phyloP scores from a whole-genome alignment of 2,329 filamentous ascomycete genomes.

The Botryosphaeria dothidea region DNA sequence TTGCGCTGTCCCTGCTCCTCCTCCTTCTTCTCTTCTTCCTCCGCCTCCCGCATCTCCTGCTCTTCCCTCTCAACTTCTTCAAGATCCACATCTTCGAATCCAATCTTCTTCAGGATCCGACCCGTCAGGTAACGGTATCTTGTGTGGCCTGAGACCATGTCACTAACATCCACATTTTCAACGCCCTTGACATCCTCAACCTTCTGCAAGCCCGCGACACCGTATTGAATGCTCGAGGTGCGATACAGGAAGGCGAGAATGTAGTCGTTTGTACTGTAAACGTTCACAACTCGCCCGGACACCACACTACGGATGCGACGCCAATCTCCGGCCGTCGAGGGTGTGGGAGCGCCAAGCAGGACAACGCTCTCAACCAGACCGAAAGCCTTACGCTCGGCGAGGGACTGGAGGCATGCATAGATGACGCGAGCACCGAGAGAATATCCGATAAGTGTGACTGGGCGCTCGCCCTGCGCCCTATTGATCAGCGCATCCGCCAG shows the following conservation, averaged over 20 bases:
- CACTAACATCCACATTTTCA: conserved; percentile 57
- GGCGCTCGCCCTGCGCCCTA: conserved; percentile 76
- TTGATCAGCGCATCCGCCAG: conserved; percentile 82
- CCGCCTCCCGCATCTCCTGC: conserved; percentile 34
- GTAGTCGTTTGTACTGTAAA: conserved; percentile 84
- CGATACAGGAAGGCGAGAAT: conserved; percentile 86
- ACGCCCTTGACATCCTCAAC: conserved; percentile 70
- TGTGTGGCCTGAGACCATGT: conserved; percentile 52
- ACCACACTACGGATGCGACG: conserved; percentile 75
- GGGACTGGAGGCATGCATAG: conserved; percentile 74
- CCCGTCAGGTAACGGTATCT: conserved; percentile 54
- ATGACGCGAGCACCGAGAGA: conserved; percentile 80
- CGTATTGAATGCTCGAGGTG: conserved; percentile 77
- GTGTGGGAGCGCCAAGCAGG: conserved; percentile 77
- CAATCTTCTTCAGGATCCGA: conserved; percentile 51
- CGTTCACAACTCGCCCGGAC: conserved; percentile 80
- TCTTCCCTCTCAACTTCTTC: conserved; percentile 51
- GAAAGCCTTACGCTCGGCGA: conserved; percentile 78
- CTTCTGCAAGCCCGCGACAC: conserved; percentile 79
- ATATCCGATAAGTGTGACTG: conserved; percentile 79
- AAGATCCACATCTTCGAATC: conserved; percentile 54
- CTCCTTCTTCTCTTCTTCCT: conserved; percentile 43
- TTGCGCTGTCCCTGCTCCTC: conserved; percentile 38
- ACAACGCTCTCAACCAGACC: conserved; percentile 83
- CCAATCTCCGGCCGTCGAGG: conserved; percentile 73